Evolutionary conservation across 1,284 basidiomycete genomes (phyloP), one percentile per base, ranked within the genome.

Genomic region (Fomitiporia mediterranea): DNA sequence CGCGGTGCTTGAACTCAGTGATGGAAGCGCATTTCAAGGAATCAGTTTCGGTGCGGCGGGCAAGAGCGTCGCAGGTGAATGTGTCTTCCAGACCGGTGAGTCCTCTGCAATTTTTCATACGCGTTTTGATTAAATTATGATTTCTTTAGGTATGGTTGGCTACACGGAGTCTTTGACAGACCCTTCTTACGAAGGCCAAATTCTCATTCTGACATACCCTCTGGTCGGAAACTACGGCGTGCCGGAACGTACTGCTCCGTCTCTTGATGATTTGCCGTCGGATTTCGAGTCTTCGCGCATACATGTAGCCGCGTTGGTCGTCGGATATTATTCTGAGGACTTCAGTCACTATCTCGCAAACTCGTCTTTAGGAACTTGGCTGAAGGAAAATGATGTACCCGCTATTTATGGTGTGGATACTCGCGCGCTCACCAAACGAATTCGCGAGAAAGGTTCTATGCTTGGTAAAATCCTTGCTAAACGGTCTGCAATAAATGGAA

Each of bases 131-230:
- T 5, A 21, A 17, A 27, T 9, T 59, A 32, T 34, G 15, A 39
- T 57, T n/a, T 27, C 9, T n/a, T n/a, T 68, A 97, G 95, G 95
- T 57, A 97, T 99, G 96, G 94, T 99, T 60, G 97, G 97, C 46
- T 99, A 99, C 73, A 95, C 94, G 59, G 97, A 99, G 70, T 98
- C 97, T 15, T 78, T 99, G 62, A 99, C 97, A 50, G 97, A 99
- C 72, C 97, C 97, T 15, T 99, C 97, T 2, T 99, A 99, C 74
- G 89, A 96, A 71, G 94, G 94, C 51, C 97, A 99, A 73, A 99
- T 99, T 68, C 86, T 99, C 59, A 87, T 99, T 60, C 81, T 99
- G 64, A 99, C 97, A 4, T 99, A 98, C 75, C 97, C 97, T 3
- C 80, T 99, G 64, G 80, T 98, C 64, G 97, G 97, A 55, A 98